Base-by-base conservation (phyloP, 305 asterid species). In the Fraxinus floribunda region DNA sequence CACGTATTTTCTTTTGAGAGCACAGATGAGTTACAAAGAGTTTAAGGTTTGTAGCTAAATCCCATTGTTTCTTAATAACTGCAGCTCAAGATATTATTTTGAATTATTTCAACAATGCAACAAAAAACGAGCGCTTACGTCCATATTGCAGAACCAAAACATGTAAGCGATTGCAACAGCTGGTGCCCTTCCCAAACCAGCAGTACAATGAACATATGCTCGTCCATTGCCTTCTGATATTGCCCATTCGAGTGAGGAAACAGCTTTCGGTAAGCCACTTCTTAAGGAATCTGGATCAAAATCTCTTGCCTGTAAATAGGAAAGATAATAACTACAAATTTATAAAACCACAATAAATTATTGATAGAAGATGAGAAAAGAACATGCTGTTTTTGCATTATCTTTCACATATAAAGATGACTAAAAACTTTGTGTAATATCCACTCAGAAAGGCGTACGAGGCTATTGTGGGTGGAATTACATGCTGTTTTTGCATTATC, bases 131-230 rank as follows among this genome's bases (percentile, higher is more conserved):
- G 73, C 34, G 73, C 95, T 88, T 89, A 94, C 97, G 52, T 91
- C 87, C 93, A 90, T 93, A 82, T 86, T 84, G 81, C 89, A 91
- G 88, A 95, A 95, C 99, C 99, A 95, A 87, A 89, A 94, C 93
- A 95, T 88, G 89, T 94, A 95, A 82, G 99, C 97, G 85, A 95
- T 95, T 78, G 97, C 97, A 78, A 91, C 92, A 68, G 97, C 98
- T 4, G 99, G 98, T 29, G 97, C 98, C 89, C 98, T 87, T 73
- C 98, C 98, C 88, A 95, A 83, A 83, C 99, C 99, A 78, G 99
- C 99, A 5, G 99, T 92, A 86, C 98, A 95, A 86, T 95, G 99
- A 32, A 95, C 94, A 71, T 95, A 95, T 0, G 85, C 92, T 87
- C 90, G 90, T 85, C 98, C 97, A 18, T 89, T 91, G n/a, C 94